Percentiles rank a stretch among this genome's conserved stretches.
phyloP scores from a whole-genome alignment of 805 yeast species.

The Candida methanosorbosa region DNA sequence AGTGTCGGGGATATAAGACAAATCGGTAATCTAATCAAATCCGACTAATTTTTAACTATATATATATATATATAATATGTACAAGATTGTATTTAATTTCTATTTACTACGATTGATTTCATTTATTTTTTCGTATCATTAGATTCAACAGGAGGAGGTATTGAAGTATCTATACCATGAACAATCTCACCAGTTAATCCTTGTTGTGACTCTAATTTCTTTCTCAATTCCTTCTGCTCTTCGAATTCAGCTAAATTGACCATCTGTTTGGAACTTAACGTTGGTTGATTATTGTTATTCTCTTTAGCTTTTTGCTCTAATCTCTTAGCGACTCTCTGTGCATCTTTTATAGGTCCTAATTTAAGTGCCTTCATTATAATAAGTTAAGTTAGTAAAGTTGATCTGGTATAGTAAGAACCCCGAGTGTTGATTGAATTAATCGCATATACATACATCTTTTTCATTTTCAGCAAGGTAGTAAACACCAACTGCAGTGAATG shows the following conservation, averaged over 20 bases:
- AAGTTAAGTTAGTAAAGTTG: neutral
- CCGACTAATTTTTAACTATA: too few species aligned
- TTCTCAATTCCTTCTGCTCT: conserved; percentile 50
- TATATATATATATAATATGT: neutral
- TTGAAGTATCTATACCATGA: conserved; percentile 29
- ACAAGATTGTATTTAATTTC: too few species aligned
- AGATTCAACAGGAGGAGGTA: too few species aligned
- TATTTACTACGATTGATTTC: too few species aligned
- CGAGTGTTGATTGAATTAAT: too few species aligned
- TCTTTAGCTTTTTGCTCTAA: conserved; percentile 11
- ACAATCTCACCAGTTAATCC: conserved; percentile 50
- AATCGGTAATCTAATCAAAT: too few species aligned
- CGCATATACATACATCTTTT: conserved; percentile 36
- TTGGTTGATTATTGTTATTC: neutral
- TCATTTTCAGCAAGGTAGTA: conserved; percentile 64
- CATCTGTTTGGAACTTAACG: conserved; percentile 26
- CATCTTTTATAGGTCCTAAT: conserved; percentile 82
- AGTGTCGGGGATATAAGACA: too few species aligned
- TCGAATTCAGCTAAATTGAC: conserved; percentile 61
- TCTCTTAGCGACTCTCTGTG: conserved; percentile 47
- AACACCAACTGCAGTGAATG: conserved; percentile 56
- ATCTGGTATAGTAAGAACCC: too few species aligned
- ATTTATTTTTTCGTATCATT: too few species aligned
- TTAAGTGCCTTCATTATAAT: conserved; percentile 44
- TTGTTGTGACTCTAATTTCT: conserved; percentile 49